Evolutionary conservation across 768 basidiomycete species (phyloP).

Genomic region (Coprinopsis sp.): DNA sequence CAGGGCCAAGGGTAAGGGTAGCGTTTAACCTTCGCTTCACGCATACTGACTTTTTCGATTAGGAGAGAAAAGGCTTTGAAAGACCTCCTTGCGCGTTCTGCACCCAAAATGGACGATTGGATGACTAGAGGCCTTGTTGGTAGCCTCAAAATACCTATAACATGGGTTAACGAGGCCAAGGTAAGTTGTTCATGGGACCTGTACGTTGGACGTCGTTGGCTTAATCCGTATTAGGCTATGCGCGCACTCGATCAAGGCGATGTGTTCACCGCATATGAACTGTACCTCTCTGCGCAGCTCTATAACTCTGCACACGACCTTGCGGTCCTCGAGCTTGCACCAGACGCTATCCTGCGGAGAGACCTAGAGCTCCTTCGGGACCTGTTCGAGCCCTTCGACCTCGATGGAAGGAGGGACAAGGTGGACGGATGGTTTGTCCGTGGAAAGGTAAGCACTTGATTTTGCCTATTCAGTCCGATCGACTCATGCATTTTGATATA

Average conservation of each 20-base stretch:
- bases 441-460: conserved; percentile 60
- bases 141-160: conserved; percentile 72
- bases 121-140: conserved; percentile 65
- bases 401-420: conserved; percentile 35
- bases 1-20: conserved; percentile 65
- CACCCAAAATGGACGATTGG: conserved; percentile 66
- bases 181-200: conserved; percentile 38
- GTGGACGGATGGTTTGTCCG: conserved; percentile 77
- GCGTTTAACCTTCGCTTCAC: conserved; percentile 28
- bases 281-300: conserved; percentile 65
- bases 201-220: too few species aligned
- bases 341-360: conserved; percentile 75
- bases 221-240: conserved; percentile 48
- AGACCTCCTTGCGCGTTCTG: conserved; percentile 71
- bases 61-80: conserved; percentile 83
- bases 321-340: conserved; percentile 81
- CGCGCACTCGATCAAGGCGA: conserved; percentile 57
- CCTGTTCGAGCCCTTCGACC: conserved; percentile 63
- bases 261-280: conserved; percentile 69
- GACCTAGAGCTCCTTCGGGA: conserved; percentile 59
- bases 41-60: conserved; percentile 8
- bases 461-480: conserved; percentile 6
- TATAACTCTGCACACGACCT: conserved; percentile 77
- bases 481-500: conserved; percentile 20
- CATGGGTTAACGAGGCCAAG: conserved; percentile 91